Evolutionary conservation across 495 filamentous ascomycete genomes (phyloP).

Genomic region (Xylaria palmicola): DNA sequence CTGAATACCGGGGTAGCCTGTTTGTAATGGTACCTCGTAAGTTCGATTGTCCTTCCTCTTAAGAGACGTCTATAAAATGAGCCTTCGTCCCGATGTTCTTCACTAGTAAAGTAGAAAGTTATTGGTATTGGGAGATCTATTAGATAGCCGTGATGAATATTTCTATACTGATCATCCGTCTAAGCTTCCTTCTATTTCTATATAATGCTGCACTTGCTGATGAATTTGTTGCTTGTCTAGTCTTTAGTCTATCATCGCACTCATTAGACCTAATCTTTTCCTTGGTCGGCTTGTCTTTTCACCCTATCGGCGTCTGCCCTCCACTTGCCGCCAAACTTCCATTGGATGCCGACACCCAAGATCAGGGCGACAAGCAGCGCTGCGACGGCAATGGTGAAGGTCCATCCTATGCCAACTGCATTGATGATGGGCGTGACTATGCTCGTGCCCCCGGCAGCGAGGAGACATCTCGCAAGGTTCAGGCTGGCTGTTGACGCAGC

Average conservation of each 20-base stretch:
- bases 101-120: no score
- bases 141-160: no score
- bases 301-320: slow-evolving; percentile 29
- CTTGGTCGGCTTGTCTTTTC: background rate
- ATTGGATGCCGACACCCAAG: slow-evolving; percentile 40
- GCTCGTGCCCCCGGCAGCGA: slow-evolving; percentile 39
- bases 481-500: slow-evolving; percentile 40
- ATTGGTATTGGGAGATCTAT: no score
- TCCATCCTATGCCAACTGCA: slow-evolving; percentile 37
- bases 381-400: slow-evolving; percentile 41
- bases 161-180: background rate
- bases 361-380: slow-evolving; percentile 37
- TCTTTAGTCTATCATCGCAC: background rate
- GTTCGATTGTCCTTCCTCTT: no score
- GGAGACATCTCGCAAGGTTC: slow-evolving; percentile 41
- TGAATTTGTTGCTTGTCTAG: no score
- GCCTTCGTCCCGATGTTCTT: no score
- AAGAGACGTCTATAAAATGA: no score
- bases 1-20: no score
- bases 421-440: slow-evolving; percentile 37
- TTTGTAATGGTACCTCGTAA: no score
- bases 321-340: slow-evolving; percentile 40
- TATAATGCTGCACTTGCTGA: no score
- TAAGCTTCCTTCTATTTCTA: background rate
- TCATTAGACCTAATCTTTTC: background rate